Percentiles rank a stretch among this genome's conserved stretches.
These are phyloP conservation scores for Ceratocystis papillata DNA, from an alignment of 2,329 filamentous ascomycete species.

Conservation along the genomic window DNA sequence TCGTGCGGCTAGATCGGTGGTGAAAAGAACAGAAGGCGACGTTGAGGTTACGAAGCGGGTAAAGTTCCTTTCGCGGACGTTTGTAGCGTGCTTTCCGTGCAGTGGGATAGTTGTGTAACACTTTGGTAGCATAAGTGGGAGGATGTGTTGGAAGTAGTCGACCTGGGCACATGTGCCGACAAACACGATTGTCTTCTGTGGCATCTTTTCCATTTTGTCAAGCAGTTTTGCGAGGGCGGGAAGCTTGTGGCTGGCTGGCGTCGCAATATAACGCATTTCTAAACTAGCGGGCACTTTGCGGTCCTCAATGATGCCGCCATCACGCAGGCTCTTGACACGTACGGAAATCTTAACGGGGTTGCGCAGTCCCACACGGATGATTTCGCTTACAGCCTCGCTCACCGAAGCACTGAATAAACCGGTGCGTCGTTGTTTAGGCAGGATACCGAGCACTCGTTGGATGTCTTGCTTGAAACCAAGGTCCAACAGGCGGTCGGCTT, in stretches of 20 bases:
- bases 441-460: slow-evolving; percentile 66
- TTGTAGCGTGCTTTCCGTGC: slow-evolving; percentile 83
- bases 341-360: slow-evolving; percentile 94
- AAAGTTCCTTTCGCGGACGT: slow-evolving; percentile 82
- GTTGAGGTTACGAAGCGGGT: slow-evolving; percentile 64
- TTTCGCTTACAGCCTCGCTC: slow-evolving; percentile 87
- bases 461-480: slow-evolving; percentile 88
- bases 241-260: slow-evolving; percentile 68
- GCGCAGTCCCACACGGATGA: slow-evolving; percentile 80
- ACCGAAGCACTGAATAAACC: slow-evolving; percentile 92
- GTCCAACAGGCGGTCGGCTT: slow-evolving; percentile 85
- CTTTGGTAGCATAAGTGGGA: slow-evolving; percentile 60
- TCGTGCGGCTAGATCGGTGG: slow-evolving; percentile 82
- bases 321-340: slow-evolving; percentile 66
- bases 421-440: slow-evolving; percentile 88
- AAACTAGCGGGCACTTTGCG: slow-evolving; percentile 82
- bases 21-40: slow-evolving; percentile 70
- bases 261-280: slow-evolving; percentile 76
- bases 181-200: slow-evolving; percentile 81
- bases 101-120: slow-evolving; percentile 64
- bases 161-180: slow-evolving; percentile 89
- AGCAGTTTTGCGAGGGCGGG: slow-evolving; percentile 63
- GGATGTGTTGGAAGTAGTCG: slow-evolving; percentile 78
- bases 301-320: slow-evolving; percentile 59
- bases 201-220: slow-evolving; percentile 55